phyloP scores from a whole-genome alignment of 495 filamentous ascomycete species.

The Talaromyces ruber region DNA sequence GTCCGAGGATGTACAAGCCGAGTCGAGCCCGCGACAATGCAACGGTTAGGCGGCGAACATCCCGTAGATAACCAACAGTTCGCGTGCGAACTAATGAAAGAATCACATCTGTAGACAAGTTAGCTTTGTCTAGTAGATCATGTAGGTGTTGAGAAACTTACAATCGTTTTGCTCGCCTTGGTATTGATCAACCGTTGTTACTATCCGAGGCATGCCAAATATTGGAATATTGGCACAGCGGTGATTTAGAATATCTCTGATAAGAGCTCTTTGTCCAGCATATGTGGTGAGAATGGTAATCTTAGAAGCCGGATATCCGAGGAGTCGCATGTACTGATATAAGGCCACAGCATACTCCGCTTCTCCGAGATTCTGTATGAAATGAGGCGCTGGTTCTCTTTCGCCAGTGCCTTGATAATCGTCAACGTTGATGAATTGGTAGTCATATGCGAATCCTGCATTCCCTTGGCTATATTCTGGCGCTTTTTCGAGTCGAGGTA shows the following conservation, averaged over 20 bases:
- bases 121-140: constrained; percentile 1
- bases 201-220: constrained; percentile 84
- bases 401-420: constrained; percentile 92
- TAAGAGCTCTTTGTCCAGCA: constrained; percentile 86
- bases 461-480: constrained; percentile 77
- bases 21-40: constrained; percentile 91
- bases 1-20: constrained; percentile 88
- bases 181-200: constrained; percentile 96
- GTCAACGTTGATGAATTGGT: constrained; percentile 93
- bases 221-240: constrained; percentile 73
- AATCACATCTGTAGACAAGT: constrained; percentile 63
- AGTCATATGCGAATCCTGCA: constrained; percentile 85
- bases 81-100: constrained; percentile 85
- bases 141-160: constrained; percentile 37
- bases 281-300: constrained; percentile 92
- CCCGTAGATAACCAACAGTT: constrained; percentile 85
- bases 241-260: constrained; percentile 81
- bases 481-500: constrained; percentile 59
- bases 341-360: constrained; percentile 94
- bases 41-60: constrained; percentile 88
- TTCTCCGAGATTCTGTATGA: constrained; percentile 94
- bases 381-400: constrained; percentile 86
- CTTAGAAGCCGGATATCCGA: constrained; percentile 87
- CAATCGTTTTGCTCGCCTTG: constrained; percentile 99
- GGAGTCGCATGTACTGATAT: constrained; percentile 94